phyloP scores from a whole-genome alignment of 2,329 filamentous ascomycete species.

The Gnomoniopsis smithogilvyi region DNA sequence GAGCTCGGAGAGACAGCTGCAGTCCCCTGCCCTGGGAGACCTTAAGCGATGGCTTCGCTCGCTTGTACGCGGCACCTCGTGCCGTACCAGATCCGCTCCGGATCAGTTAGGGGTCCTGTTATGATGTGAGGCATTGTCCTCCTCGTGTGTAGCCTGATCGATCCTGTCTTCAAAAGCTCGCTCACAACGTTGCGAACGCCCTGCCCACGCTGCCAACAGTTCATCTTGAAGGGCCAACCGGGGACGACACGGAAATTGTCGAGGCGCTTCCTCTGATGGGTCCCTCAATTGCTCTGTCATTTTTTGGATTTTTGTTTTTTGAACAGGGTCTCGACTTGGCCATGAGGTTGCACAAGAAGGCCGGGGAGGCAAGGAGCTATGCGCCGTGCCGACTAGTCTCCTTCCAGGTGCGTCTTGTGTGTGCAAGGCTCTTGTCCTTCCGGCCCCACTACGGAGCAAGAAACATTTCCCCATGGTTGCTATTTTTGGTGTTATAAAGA shows the following conservation, averaged over 20 bases:
- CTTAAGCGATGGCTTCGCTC: conserved; percentile 15
- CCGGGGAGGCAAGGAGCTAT: not conserved
- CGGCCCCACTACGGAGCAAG: not conserved
- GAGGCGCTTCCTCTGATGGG: not conserved
- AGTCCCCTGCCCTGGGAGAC: not conserved
- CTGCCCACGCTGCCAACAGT: not conserved
- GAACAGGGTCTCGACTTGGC: not conserved
- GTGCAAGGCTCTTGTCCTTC: not conserved
- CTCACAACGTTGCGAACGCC: not conserved
- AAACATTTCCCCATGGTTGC: conserved; percentile 4
- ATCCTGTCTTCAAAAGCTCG: not conserved
- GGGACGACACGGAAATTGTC: not conserved
- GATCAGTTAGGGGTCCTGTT: too few relatives aligned
- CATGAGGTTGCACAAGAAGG: not conserved
- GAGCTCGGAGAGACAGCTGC: conserved; percentile 7
- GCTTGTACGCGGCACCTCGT: not conserved
- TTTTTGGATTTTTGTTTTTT: too few relatives aligned
- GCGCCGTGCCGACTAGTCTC: not conserved
- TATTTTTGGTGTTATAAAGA: conserved; percentile 9
- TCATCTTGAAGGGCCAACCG: not conserved
- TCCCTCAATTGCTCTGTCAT: not conserved
- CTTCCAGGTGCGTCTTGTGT: not conserved
- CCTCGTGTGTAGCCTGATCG: not conserved
- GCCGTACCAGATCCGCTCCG: too few relatives aligned
- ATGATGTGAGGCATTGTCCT: not conserved